Evolutionary conservation across 2,329 filamentous ascomycete species (phyloP), one percentile per base, ranked within the genome.

Genomic region (Rosellinia necatrix): DNA sequence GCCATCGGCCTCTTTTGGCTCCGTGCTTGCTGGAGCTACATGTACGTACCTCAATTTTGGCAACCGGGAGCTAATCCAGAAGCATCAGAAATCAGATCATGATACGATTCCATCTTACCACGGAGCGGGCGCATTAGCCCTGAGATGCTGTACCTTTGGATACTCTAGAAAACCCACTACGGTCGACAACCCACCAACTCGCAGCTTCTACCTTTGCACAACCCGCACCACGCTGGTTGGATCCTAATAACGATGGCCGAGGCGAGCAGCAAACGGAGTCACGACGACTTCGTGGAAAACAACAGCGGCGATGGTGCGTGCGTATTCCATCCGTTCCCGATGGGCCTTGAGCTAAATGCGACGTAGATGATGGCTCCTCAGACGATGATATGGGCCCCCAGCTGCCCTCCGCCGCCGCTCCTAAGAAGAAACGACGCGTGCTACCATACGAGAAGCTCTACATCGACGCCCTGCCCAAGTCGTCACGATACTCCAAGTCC

Each of bases 401-500:
- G 65, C 83, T 97, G 25, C 93, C 94, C 38, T 89, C 91, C 2
- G 83, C 87, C 46, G 87, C 82, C 17, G 85, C 87, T 2, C 89
- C 86, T 51, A 93, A 93, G 79, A 96, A 96, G 82, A 97, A 96
- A 77, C 87, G 90, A 61, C 85, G 92, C 66, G 90, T 90, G 66
- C 85, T 99, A 2, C 91, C 91, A 1, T 93, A 97, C 77, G 93
- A 97, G 76, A 96, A 94, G 73, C 86, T 97, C 67, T 97, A 97
- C 75, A 79, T 97, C 61, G 90, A 91, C 56, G 93, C 94, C 34
- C 82, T 99, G 32, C 94, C 94, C 4, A 84, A 84, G 47, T 90
- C 91, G 17, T 69, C 81, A 32, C 88, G 91, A 41, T 99, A 99
- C 76, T 96, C 90, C 56, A 96, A 92, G 70, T 97, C 94, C 41